A percentile compares a stretch with the other conserved stretches of the same genome.
Evolutionary conservation across 768 basidiomycete species (phyloP).

Genomic region (Hypholoma sublateritium): DNA sequence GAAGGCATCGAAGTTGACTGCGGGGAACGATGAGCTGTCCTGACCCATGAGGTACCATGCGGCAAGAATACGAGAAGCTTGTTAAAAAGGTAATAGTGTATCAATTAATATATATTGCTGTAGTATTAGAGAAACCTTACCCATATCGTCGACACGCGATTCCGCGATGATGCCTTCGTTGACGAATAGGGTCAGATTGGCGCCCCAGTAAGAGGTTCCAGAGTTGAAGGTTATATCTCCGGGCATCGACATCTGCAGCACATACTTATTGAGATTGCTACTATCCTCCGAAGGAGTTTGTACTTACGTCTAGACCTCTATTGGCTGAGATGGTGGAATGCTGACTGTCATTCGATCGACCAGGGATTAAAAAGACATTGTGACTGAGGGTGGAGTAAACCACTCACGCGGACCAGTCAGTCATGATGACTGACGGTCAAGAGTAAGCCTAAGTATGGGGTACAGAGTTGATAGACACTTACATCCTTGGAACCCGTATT

Average conservation of each 20-base stretch:
- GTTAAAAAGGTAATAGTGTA: conserved; percentile 5
- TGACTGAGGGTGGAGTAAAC: background rate
- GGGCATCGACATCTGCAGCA: conserved; percentile 68
- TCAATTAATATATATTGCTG: background rate
- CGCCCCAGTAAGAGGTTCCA: conserved; percentile 61
- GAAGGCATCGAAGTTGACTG: conserved; percentile 73
- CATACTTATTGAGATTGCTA: background rate
- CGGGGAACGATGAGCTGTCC: conserved; percentile 61
- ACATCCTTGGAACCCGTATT: conserved; percentile 79
- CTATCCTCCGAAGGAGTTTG: no score
- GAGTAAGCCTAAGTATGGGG: background rate
- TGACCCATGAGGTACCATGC: conserved; percentile 68
- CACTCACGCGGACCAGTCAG: conserved; percentile 68
- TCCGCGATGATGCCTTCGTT: conserved; percentile 70
- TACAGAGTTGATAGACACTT: conserved; percentile 19
- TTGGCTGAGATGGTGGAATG: conserved; percentile 57
- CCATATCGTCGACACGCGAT: conserved; percentile 76
- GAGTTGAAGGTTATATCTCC: conserved; percentile 52
- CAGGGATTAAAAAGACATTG: background rate
- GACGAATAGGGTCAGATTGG: conserved; percentile 66
- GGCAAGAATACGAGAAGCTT: conserved; percentile 76
- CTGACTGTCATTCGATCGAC: conserved; percentile 6
- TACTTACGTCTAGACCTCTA: conserved; percentile 62
- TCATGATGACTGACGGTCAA: conserved; percentile 52
- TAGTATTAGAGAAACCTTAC: conserved; percentile 28